Base-by-base conservation (phyloP, 2,329 filamentous ascomycete species). In the Macroventuria anomochaeta region DNA sequence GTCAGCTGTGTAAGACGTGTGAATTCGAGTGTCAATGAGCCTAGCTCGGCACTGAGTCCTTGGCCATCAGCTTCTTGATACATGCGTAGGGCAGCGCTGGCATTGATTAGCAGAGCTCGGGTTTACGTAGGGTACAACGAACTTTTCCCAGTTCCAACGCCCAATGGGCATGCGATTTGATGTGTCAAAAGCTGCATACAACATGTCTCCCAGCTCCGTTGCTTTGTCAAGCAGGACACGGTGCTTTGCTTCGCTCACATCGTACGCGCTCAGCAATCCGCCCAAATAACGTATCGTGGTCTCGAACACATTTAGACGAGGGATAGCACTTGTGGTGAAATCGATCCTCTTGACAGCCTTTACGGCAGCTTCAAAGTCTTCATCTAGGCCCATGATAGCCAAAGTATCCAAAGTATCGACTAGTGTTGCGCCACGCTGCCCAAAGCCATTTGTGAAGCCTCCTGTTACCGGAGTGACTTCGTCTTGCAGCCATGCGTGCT, bases 341-440 rank as follows among this genome's bases (percentile, higher is more conserved):
- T 87, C 81, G 57, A 87, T 76, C 10, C 77, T 77, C 33, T 77
- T 78, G 2, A 81, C 76, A 2, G 80, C 82, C 23, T 74, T 72
- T 2, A 81, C 79, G 4, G 85, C 84, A 17, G 79, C 69, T 42
- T 80, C 72, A 59, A 88, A 87, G 26, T 88, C 85, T 1, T 80
- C 74, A 26, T 78, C 71, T 34, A 87, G 69, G 6, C 73, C 84
- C 84, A 87, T 85, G 38, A 88, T 86, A 77, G 80, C 83, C 2
- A 88, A 78, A 0, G 84, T 85, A 55, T 87, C 85, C 43, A 88
- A 76, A 0, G 80, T 74, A 63, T 88, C 85, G 20, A 88, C 80
- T 42, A 87, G 68, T 0, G 84, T 86, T 2, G 84, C 85, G 0
- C 78, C 83, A 79, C 83, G 85, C 20, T 80, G 80, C 8, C 81